phyloP scores from a whole-genome alignment of 192 early-diverging fungal species.

The Piromyces finnis region DNA sequence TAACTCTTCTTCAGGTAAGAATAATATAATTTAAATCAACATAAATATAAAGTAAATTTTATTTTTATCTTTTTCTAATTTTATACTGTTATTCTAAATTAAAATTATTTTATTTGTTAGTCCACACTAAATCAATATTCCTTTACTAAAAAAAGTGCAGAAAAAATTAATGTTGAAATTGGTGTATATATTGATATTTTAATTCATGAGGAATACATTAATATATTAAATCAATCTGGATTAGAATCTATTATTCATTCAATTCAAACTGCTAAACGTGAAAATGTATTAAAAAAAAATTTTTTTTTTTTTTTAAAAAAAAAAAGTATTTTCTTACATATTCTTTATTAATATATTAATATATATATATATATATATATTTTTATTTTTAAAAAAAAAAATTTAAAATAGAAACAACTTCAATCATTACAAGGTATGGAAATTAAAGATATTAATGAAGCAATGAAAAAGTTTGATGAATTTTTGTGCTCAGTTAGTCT shows the following conservation, averaged over 20 bases:
- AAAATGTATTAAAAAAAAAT: neutral
- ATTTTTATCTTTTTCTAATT: neutral
- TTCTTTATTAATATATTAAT: too few species aligned
- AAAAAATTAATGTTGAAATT: constrained; percentile 37
- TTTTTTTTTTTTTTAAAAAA: neutral
- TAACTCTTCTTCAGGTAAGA: constrained; percentile 48
- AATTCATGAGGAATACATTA: constrained; percentile 40
- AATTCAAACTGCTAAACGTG: neutral
- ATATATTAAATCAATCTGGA: constrained; percentile 45
- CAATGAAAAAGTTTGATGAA: constrained; percentile 41
- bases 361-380: too few species aligned
- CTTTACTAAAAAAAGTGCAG: constrained; percentile 36
- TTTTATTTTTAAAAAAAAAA: too few species aligned
- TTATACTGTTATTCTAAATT: neutral
- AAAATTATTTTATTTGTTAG: constrained; percentile 8
- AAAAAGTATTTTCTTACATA: too few species aligned
- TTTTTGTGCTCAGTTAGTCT: constrained; percentile 39
- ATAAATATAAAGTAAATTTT: too few species aligned
- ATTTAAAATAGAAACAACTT: constrained; percentile 24
- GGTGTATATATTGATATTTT: constrained; percentile 40
- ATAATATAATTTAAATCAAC: too few species aligned
- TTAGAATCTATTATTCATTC: constrained; percentile 26
- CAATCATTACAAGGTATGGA: constrained; percentile 29
- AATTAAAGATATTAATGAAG: constrained; percentile 17
- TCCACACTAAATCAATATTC: constrained; percentile 37